Conservation (phyloP, 73 alveolate genomes). For the Stentor roeselii region DNA sequence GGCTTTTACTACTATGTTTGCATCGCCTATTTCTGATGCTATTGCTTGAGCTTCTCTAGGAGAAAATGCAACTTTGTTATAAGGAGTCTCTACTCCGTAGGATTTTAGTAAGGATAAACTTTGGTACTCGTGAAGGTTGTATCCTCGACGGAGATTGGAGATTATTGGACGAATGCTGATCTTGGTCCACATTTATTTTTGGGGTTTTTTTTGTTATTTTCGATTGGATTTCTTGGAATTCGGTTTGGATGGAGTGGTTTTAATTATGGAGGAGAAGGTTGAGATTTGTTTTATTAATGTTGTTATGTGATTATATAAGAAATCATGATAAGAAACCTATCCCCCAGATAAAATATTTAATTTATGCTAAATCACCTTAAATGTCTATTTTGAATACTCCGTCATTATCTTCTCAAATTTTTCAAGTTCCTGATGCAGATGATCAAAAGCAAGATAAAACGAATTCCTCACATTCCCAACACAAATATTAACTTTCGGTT, state of each 20-base stretch:
- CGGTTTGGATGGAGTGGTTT: too few species aligned
- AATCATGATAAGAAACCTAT: too few species aligned
- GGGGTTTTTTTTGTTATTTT: too few species aligned
- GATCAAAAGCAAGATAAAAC: neutral
- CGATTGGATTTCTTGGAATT: too few species aligned
- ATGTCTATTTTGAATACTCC: too few species aligned
- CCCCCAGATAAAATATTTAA: too few species aligned
- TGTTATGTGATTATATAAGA: too few species aligned
- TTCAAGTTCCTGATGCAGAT: neutral
- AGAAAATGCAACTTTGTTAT: conserved; percentile 44
- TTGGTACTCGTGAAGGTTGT: conserved; percentile 42
- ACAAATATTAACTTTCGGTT: neutral
- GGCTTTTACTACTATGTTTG: conserved; percentile 58
- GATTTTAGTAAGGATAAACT: conserved; percentile 35
- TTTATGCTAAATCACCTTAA: too few species aligned
- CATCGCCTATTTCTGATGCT: conserved; percentile 40
- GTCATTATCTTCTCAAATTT: neutral
- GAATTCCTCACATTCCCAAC: neutral
- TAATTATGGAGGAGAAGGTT: too few species aligned
- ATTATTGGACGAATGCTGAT: neutral
- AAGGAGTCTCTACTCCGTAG: conserved; percentile 38
- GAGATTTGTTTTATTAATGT: too few species aligned
- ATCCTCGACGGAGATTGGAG: neutral
- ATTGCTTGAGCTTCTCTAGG: conserved; percentile 47
- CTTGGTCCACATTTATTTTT: neutral